Conservation (phyloP, 164 flowering plant genomes). For the Aristolochia contorta region DNA sequence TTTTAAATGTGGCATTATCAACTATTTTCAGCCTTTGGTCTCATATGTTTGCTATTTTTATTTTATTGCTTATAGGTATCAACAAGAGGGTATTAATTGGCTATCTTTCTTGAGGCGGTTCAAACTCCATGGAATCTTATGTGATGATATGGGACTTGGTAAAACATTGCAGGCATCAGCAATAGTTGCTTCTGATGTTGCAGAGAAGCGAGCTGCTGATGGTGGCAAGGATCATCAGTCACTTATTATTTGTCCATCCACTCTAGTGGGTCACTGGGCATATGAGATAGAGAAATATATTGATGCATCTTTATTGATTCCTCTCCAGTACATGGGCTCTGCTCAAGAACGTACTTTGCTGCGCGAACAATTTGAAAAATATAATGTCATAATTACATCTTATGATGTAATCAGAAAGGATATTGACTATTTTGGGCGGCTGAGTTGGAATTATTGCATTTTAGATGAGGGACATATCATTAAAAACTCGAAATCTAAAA, state of each 20-base stretch:
- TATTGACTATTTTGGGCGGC: slow-evolving; percentile 60
- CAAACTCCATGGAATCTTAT: slow-evolving; percentile 95
- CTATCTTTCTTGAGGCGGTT: slow-evolving; percentile 84
- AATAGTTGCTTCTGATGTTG: slow-evolving; percentile 94
- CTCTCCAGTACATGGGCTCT: slow-evolving; percentile 95
- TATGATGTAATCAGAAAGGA: slow-evolving; percentile 97
- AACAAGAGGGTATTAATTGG: slow-evolving; percentile 99
- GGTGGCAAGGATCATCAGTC: slow-evolving; percentile 34
- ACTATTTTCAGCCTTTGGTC: no score
- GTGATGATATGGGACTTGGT: slow-evolving; percentile 99
- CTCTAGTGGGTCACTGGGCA: slow-evolving; percentile 98
- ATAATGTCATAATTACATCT: slow-evolving; percentile 82
- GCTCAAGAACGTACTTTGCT: slow-evolving; percentile 67
- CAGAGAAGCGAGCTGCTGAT: slow-evolving; percentile 41
- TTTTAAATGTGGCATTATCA: no score
- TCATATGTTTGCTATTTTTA: no score
- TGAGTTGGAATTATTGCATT: slow-evolving; percentile 85
- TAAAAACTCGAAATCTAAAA: slow-evolving; percentile 86
- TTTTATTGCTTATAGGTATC: slow-evolving; percentile 53
- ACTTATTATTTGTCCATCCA: slow-evolving; percentile 90
- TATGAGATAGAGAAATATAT: slow-evolving; percentile 95
- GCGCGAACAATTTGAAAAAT: slow-evolving; percentile 47
- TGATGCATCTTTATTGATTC: slow-evolving; percentile 51
- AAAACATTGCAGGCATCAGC: slow-evolving; percentile 99
- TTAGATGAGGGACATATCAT: slow-evolving; percentile 97